Evolutionary conservation across 805 yeast genomes (phyloP), one percentile per base, ranked within the genome.

Genomic region (Candida pseudofarinosa): DNA sequence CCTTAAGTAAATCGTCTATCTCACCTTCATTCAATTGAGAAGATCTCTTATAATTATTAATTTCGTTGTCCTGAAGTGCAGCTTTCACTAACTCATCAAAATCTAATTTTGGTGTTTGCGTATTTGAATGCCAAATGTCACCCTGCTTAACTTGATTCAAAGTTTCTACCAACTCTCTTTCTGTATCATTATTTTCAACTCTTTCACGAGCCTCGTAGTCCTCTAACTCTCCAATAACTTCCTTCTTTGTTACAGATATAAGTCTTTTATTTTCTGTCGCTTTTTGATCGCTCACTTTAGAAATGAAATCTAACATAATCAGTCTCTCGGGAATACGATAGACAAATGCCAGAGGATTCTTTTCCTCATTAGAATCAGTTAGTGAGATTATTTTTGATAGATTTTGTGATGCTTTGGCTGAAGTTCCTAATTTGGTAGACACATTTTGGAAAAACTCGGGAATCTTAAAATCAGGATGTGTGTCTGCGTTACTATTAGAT

Each of bases 311-410:
- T 26, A 86, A 62, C 34, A 84, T 61, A 4, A 88, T 72, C 53
- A 84, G 81, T 35, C 73, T 73, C 48, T 85, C 93, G 1, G 88
- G 85, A 3, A 88, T 59, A 43, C 83, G 66, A 60, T 81, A 83
- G 0, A 86, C 71, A 30, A 77, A 71, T 30, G 78, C 72, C 28
- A 66, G 62, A 13, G 46, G 34, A 28, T 38, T 42, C 17, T 51
- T 49, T 18, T 48, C 41, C 13, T 44, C 47, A n/a, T 44, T 41
- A 20, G 45, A 44, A 14, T 43, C 43, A 3, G 57, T 48, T 42
- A 59, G 41, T 32, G 58, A 56, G 4, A 61, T 44, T 7, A 58
- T 45, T 38, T 46, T 53, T 15, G 41, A 43, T 13, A 59, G 45
- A 19, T 46, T 45, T 3, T 43, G 20, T 4, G 54, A 42, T 8